Evolutionary conservation across 2,329 filamentous ascomycete species (phyloP).

Genomic region (Pseudogymnoascus destructans): DNA sequence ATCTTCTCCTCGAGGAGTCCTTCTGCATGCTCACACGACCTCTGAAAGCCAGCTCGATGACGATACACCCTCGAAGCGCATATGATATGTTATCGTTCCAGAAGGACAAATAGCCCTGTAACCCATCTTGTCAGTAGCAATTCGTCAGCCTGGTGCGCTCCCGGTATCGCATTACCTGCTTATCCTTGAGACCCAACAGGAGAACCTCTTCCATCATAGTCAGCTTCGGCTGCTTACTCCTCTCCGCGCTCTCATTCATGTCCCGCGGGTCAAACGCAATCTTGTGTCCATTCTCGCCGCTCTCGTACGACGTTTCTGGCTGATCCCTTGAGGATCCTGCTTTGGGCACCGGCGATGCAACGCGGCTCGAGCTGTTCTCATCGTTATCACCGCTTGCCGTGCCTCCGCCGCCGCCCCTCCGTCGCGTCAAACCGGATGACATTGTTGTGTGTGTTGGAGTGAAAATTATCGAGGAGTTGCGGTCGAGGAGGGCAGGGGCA

Average conservation of each 20-base stretch:
- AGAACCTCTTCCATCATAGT: constrained; percentile 98
- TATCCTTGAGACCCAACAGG: constrained; percentile 91
- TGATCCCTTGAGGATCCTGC: constrained; percentile 45
- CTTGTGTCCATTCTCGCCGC: constrained; percentile 90
- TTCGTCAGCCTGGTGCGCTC: constrained; percentile 9
- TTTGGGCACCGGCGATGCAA: constrained; percentile 52
- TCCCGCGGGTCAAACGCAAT: constrained; percentile 96
- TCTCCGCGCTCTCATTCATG: constrained; percentile 90
- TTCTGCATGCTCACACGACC: constrained; percentile 98
- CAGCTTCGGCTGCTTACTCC: constrained; percentile 94
- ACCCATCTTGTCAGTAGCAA: constrained; percentile 2
- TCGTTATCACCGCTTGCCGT: constrained; percentile 42
- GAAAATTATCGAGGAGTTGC: constrained; percentile 6
- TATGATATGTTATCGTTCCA: constrained; percentile 99
- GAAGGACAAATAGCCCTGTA: constrained; percentile 90
- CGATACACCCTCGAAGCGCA: constrained; percentile 91
- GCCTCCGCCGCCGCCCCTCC: constrained; percentile 53
- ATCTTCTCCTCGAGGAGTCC: constrained; percentile 80
- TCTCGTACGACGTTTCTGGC: constrained; percentile 78
- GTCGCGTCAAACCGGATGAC: constrained; percentile 46
- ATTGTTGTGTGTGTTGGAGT: constrained; percentile 21
- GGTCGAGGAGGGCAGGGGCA: constrained; percentile 4
- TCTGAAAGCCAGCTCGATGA: constrained; percentile 91
- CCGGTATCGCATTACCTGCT: constrained; percentile 56
- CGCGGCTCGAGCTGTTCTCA: constrained; percentile 49